Percentiles rank a stretch among this genome's conserved stretches.
These are phyloP conservation scores for Grigorovia yakushimaensis DNA, from an alignment of 805 yeast genomes.

Conservation along the genomic window DNA sequence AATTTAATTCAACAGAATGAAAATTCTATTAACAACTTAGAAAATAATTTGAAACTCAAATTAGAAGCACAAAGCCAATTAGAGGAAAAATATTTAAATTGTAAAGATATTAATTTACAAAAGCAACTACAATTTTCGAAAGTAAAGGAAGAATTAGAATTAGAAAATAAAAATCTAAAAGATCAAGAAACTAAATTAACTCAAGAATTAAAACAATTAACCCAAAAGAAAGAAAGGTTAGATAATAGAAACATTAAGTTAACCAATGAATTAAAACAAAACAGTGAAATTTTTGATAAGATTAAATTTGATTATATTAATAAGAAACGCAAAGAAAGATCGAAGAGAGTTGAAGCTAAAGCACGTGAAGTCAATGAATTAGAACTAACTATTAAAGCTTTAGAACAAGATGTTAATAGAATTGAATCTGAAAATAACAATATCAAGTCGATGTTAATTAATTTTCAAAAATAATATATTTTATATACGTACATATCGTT, in stretches of 20 bases:
- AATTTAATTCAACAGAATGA: conserved; percentile 32
- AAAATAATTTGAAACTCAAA: conserved; percentile 11
- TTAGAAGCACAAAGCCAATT: conserved; percentile 14
- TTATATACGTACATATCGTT: too few species aligned
- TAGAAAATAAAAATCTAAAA: conserved; percentile 3
- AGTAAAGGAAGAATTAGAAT: conserved; percentile 14
- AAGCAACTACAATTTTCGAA: conserved; percentile 26
- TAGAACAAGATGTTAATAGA: conserved; percentile 28
- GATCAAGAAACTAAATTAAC: conserved; percentile 9
- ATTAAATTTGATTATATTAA: conserved; percentile 16
- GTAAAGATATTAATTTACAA: conserved; percentile 30
- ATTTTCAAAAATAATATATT: neutral
- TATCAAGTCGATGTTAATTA: conserved; percentile 4
- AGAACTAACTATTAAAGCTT: conserved; percentile 24
- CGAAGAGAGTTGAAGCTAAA: conserved; percentile 16
- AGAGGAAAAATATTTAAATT: conserved; percentile 30
- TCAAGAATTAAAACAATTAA: conserved; percentile 17
- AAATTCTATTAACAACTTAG: conserved; percentile 21
- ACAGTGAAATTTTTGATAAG: conserved; percentile 15
- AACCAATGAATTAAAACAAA: conserved; percentile 20
- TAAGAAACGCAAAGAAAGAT: conserved; percentile 16
- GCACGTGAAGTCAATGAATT: conserved; percentile 22
- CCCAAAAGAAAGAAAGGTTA: conserved; percentile 16
- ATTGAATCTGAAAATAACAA: conserved; percentile 24
- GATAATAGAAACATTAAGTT: conserved; percentile 15